Conservation (phyloP, 2,329 filamentous ascomycete genomes). For the Furcasterigmium sp. region DNA sequence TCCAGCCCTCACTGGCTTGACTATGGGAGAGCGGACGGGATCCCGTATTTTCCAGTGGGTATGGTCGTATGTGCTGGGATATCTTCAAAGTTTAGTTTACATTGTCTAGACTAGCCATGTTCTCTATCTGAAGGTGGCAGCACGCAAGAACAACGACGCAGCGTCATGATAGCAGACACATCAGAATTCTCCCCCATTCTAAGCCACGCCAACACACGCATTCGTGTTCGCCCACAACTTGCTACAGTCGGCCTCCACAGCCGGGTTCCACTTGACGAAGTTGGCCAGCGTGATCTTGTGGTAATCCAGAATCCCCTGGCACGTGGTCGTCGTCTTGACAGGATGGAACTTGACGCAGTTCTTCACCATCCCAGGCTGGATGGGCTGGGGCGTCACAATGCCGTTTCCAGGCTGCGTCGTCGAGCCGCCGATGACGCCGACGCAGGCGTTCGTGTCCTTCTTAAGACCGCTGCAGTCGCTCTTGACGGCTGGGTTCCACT, state of each 20-base stretch:
- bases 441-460: slow-evolving; percentile 12
- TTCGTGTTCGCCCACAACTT: slow-evolving; percentile 13
- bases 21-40: no score
- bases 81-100: no score
- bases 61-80: no score
- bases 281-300: not conserved
- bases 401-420: slow-evolving; percentile 5
- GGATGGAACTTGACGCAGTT: slow-evolving; percentile 9
- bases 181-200: no score
- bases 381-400: slow-evolving; percentile 7
- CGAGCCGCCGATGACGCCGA: slow-evolving; percentile 9
- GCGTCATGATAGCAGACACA: no score
- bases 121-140: no score
- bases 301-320: slow-evolving; percentile 6
- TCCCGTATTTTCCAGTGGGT: no score
- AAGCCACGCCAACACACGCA: slow-evolving; percentile 7
- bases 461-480: slow-evolving; percentile 6
- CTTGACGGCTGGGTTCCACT: no score
- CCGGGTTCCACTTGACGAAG: slow-evolving; percentile 11
- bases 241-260: slow-evolving; percentile 13
- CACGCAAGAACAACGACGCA: no score
- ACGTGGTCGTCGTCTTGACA: slow-evolving; percentile 12
- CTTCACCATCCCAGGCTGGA: slow-evolving; percentile 6
- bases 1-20: no score
- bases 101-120: no score